Evolutionary conservation across 495 filamentous ascomycete species (phyloP).

Genomic region (Xylaria cubensis): DNA sequence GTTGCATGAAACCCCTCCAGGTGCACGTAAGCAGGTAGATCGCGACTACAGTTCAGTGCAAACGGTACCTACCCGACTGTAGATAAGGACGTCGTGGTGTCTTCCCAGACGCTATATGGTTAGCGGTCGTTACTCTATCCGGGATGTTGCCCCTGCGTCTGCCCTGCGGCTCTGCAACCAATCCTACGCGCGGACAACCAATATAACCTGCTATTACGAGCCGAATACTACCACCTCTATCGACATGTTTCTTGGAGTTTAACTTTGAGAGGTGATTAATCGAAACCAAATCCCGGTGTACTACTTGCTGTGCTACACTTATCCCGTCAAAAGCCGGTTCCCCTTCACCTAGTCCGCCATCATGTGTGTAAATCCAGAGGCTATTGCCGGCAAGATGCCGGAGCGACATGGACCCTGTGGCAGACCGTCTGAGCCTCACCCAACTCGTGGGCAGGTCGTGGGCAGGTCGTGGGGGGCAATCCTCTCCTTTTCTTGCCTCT

Average conservation of each 20-base stretch:
- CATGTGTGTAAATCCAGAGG: not conserved
- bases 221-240: not conserved
- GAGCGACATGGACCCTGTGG: not conserved
- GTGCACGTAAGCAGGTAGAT: not conserved
- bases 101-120: not conserved
- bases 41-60: no score
- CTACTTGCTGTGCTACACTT: not conserved
- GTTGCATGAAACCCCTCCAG: not conserved
- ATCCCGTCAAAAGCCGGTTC: not conserved
- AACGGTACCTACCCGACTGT: no score
- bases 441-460: not conserved
- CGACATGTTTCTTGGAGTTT: not conserved
- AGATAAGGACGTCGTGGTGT: not conserved
- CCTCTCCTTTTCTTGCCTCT: conserved; percentile 3
- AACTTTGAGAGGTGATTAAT: not conserved
- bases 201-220: not conserved
- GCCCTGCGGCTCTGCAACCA: conserved; percentile 25
- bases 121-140: not conserved
- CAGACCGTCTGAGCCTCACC: not conserved
- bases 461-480: not conserved
- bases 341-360: not conserved
- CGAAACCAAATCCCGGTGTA: not conserved
- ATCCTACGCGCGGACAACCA: conserved; percentile 3
- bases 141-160: conserved; percentile 17
- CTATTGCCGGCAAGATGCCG: not conserved